Base-by-base conservation (phyloP, 768 basidiomycete genomes). In the Macrolepiota dolichaula region DNA sequence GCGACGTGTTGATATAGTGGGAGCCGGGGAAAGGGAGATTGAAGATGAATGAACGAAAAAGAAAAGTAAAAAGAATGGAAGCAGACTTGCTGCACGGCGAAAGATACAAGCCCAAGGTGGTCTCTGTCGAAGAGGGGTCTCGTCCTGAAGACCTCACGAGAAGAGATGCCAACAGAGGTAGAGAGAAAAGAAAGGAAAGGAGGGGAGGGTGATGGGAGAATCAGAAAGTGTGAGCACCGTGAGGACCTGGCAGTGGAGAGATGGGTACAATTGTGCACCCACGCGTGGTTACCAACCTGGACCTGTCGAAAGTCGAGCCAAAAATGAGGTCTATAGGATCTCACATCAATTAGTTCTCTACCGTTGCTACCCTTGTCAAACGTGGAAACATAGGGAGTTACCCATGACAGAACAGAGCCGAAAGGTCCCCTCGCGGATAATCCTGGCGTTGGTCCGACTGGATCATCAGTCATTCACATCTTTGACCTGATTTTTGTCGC, bases 81-180 rank as follows among this genome's bases (percentile, higher is more conserved):
- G 70, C 70, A 71, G 69, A 67, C 70, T 67, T 51, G 67, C 66
- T 70, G 69, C 71, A 66, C 62, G 59, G 56, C 65, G 57, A 56
- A 63, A 62, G 61, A 67, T 63, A 65, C 60, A 68, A 66, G 62
- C 67, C 61, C 3, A n/a, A 47, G 44, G 59, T 67, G 59, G n/a
- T 38, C 56, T 61, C 42, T 56, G 25, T 51, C 7, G 6, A 59
- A 59, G 59, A 64, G 46, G 51, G 53, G 22, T 12, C n/a, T 22
- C 38, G 24, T 42, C 42, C 50, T 17, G 12, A 58, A 22, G 47
- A 37, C 10, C 15, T 7, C 24, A 25, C 27, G 50, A 42, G 12
- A 25, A 29, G n/a, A 51, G 24, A 44, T 24, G n/a, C 19, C n/a
- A 29, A 32, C 29, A 32, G 29, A 7, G 29, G 29, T 32, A 25